A percentile compares a stretch with the other conserved stretches of the same genome.
These are phyloP conservation scores for Papiliotrema fonsecae DNA, from an alignment of 1,284 basidiomycete species.

Conservation along the genomic window DNA sequence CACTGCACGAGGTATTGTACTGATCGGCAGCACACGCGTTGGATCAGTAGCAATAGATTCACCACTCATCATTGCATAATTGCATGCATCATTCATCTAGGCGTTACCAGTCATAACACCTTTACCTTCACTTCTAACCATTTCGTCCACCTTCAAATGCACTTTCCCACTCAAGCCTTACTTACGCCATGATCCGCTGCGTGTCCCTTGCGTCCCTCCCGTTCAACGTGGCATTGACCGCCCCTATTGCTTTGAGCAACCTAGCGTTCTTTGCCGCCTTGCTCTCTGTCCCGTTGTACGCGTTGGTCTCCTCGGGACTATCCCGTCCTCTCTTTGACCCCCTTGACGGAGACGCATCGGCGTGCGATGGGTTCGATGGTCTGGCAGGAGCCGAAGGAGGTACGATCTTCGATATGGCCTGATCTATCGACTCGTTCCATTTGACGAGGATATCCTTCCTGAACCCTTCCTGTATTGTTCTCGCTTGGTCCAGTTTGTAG, in stretches of 20 bases:
- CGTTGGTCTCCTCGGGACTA: conserved; percentile 1
- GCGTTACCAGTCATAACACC: no score
- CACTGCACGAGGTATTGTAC: no score
- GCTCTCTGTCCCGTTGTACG: no score
- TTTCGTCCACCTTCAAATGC: no score
- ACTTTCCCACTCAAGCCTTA: no score
- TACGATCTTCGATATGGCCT: not conserved
- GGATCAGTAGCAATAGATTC: no score
- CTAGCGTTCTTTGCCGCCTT: conserved; percentile 30
- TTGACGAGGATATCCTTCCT: not conserved
- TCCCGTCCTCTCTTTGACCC: not conserved
- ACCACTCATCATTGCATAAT: no score
- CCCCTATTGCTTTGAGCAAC: conserved; percentile 20
- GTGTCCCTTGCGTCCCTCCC: not conserved
- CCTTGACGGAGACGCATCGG: not conserved
- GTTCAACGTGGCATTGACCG: conserved; percentile 21
- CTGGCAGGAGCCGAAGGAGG: not conserved
- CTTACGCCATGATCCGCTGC: no score
- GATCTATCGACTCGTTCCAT: not conserved
- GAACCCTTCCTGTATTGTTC: not conserved
- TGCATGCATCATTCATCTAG: no score
- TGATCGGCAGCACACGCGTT: no score
- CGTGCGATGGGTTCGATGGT: no score
- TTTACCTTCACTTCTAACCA: no score
- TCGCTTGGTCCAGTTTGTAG: not conserved